Percentiles rank a stretch among this genome's conserved stretches.
phyloP scores from a whole-genome alignment of 1,139 yeast species.

The Yamadazyma friedrichii region DNA sequence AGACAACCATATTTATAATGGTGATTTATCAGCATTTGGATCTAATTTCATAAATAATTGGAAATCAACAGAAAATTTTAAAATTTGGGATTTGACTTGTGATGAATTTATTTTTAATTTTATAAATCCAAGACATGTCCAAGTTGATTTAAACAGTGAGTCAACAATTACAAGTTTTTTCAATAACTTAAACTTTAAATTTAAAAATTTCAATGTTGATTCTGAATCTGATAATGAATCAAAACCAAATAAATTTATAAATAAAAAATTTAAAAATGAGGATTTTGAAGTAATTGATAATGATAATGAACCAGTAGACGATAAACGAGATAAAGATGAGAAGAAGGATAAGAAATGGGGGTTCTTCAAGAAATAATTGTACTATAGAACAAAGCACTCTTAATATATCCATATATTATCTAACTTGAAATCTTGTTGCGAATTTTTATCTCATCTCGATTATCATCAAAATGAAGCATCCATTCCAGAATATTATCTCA shows the following conservation, averaged over 20 bases:
- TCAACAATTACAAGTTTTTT: constrained; percentile 23
- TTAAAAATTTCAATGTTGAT: constrained; percentile 11
- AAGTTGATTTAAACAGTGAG: constrained; percentile 15
- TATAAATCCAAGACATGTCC: constrained; percentile 73
- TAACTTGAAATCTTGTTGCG: not conserved
- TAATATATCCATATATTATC: not conserved
- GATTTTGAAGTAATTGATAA: constrained; percentile 1
- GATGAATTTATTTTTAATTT: constrained; percentile 90
- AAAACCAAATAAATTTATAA: constrained; percentile 15
- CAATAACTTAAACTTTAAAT: constrained; percentile 20
- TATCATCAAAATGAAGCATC: constrained; percentile 55
- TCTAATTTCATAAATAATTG: constrained; percentile 59
- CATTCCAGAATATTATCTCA: constrained; percentile 56
- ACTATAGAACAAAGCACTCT: not conserved
- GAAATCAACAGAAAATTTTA: constrained; percentile 65
- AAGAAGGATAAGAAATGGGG: constrained; percentile 12
- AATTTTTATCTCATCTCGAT: constrained; percentile 7
- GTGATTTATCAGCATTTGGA: constrained; percentile 45
- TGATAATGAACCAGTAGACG: not conserved
- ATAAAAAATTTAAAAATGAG: constrained; percentile 7
- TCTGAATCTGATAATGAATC: constrained; percentile 11
- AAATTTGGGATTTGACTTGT: constrained; percentile 67
- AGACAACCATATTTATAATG: constrained; percentile 22
- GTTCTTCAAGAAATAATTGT: constrained; percentile 9
- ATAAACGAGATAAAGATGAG: constrained; percentile 4